phyloP scores from a whole-genome alignment of 306 rosid genomes.

The Lathyrus oleraceus region DNA sequence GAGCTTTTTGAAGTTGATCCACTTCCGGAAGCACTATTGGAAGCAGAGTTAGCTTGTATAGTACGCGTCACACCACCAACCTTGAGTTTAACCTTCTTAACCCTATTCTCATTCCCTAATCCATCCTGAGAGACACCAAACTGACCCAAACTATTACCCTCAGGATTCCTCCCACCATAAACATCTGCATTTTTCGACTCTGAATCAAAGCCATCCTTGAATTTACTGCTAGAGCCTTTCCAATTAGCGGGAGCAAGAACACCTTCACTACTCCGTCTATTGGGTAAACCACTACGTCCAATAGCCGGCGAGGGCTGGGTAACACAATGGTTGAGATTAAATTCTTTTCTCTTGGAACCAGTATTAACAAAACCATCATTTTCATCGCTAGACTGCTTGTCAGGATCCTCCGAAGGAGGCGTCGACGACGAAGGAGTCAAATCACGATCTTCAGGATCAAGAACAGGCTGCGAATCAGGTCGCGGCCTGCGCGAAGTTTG shows the following conservation, averaged over 20 bases:
- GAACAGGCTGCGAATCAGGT: conserved; percentile 66
- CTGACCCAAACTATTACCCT: conserved; percentile 54
- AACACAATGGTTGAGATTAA: conserved; percentile 62
- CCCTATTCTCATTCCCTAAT: conserved; percentile 63
- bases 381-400: conserved; percentile 82
- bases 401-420: conserved; percentile 68
- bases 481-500: conserved; percentile 82
- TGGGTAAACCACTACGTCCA: conserved; percentile 46
- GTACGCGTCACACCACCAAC: conserved; percentile 79
- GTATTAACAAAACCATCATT: conserved; percentile 56
- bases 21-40: conserved; percentile 61
- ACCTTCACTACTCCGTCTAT: conserved; percentile 75
- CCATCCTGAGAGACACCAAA: conserved; percentile 57
- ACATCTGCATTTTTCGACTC: conserved; percentile 52
- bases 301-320: conserved; percentile 46
- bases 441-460: conserved; percentile 59
- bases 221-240: conserved; percentile 64
- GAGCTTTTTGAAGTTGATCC: conserved; percentile 52
- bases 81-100: conserved; percentile 86
- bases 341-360: conserved; percentile 68
- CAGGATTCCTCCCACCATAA: conserved; percentile 56
- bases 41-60: conserved; percentile 70
- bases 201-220: conserved; percentile 46
- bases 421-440: conserved; percentile 62
- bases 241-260: conserved; percentile 93